Conservation (phyloP, 179 eudicot genomes). For the Beta macrorhiza region DNA sequence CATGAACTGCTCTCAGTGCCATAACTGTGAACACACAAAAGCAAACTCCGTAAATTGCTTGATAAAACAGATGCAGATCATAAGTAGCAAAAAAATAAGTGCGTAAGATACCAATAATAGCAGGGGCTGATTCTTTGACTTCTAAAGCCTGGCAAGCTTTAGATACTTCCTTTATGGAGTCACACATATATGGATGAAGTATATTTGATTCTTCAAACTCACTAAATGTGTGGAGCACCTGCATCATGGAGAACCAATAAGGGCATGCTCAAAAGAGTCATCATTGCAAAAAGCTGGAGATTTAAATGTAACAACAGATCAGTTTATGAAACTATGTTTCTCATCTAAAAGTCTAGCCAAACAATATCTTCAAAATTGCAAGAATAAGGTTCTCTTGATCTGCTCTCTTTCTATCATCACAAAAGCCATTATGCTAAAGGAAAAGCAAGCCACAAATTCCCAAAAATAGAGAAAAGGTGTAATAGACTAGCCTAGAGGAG, state of each 20-base stretch:
- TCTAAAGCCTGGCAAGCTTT: conserved; percentile 87
- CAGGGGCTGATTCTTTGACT: conserved; percentile 90
- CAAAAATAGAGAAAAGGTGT: neutral
- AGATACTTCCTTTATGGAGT: conserved; percentile 80
- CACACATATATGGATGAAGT: conserved; percentile 73
- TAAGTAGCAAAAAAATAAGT: neutral
- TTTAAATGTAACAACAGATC: neutral
- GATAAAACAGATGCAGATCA: conserved; percentile 20
- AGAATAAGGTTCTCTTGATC: neutral
- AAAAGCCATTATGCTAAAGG: neutral
- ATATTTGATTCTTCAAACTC: conserved; percentile 89
- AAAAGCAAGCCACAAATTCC: neutral
- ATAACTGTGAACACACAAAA: conserved; percentile 50
- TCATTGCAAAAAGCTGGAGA: neutral
- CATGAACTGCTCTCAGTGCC: conserved; percentile 69
- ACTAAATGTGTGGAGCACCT: conserved; percentile 78
- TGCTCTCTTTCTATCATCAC: neutral
- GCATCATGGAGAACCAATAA: conserved; percentile 22
- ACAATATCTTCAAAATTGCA: neutral
- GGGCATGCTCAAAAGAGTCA: conserved; percentile 15
- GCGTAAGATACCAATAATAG: conserved; percentile 57
- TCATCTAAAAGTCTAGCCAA: neutral
- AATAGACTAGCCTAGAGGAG: too few species aligned
- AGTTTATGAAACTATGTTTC: neutral
- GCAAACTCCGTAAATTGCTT: conserved; percentile 19